Conservation (phyloP, 306 rosid species). For the Canavalia gladiata region DNA sequence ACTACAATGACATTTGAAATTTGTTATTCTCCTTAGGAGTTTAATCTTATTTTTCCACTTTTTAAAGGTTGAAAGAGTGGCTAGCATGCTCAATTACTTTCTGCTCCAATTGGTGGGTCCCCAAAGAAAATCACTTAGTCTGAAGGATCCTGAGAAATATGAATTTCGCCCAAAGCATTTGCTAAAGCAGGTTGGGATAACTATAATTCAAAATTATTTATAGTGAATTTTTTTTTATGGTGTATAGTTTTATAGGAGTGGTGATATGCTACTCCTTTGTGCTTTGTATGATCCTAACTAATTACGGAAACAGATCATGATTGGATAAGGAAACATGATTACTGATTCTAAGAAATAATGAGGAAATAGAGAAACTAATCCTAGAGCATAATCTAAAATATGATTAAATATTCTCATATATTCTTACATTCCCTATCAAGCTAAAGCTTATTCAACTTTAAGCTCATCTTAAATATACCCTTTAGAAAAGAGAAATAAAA, state of each 20-base stretch:
- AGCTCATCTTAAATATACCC: too few species aligned
- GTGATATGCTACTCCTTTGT: conserved; percentile 29
- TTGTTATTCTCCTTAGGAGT: conserved; percentile 15
- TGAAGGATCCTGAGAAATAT: conserved; percentile 97
- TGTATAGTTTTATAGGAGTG: conserved; percentile 17
- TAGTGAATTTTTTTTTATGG: background rate
- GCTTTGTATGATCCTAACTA: background rate
- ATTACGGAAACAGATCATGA: too few species aligned
- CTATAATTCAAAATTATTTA: conserved; percentile 19
- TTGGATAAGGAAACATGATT: too few species aligned
- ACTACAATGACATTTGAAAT: conserved; percentile 16
- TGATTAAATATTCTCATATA: too few species aligned
- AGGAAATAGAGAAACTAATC: too few species aligned
- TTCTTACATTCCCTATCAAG: too few species aligned
- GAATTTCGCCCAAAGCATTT: conserved; percentile 96
- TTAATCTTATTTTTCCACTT: conserved; percentile 20
- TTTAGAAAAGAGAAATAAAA: too few species aligned
- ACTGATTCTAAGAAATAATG: background rate
- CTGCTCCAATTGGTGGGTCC: conserved; percentile 97
- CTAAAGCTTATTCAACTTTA: too few species aligned
- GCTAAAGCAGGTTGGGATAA: conserved; percentile 84
- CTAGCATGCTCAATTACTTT: conserved; percentile 99
- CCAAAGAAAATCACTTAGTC: conserved; percentile 90
- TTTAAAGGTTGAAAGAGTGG: conserved; percentile 94
- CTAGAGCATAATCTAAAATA: too few species aligned